Evolutionary conservation across 208 protist species (phyloP).

Genomic region (Wallacemonas collosoma): DNA sequence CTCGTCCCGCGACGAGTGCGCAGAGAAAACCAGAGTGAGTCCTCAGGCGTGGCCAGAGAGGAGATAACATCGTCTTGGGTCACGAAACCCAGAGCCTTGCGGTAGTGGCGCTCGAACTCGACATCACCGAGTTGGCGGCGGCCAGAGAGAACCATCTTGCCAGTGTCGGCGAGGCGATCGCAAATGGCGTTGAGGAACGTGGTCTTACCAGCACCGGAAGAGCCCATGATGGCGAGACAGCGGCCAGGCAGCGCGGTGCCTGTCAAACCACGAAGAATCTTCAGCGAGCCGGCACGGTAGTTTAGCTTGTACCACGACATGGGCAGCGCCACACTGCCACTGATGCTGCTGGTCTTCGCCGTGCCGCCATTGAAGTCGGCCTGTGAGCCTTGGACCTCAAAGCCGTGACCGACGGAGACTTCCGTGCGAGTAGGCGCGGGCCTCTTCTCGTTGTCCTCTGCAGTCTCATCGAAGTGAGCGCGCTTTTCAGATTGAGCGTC

Average conservation of each 20-base stretch:
- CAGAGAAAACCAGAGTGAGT: slow-evolving; percentile 75
- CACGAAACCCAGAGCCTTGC: slow-evolving; percentile 77
- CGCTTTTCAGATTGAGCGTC: slow-evolving; percentile 1
- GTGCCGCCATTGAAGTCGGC: slow-evolving; percentile 49
- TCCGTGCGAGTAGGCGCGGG: not conserved
- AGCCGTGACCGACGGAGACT: slow-evolving; percentile 25
- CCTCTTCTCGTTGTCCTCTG: slow-evolving; percentile 6
- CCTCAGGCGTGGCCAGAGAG: slow-evolving; percentile 58
- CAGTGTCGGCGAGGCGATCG: slow-evolving; percentile 50
- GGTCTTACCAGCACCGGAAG: slow-evolving; percentile 87
- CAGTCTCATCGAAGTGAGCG: slow-evolving; percentile 8
- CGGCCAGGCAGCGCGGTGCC: slow-evolving; percentile 73
- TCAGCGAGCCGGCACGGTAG: slow-evolving; percentile 48
- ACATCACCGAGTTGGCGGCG: slow-evolving; percentile 68
- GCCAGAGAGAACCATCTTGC: slow-evolving; percentile 49
- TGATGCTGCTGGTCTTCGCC: slow-evolving; percentile 28
- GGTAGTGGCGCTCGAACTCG: slow-evolving; percentile 55
- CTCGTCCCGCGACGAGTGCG: slow-evolving; percentile 63
- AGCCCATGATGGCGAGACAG: slow-evolving; percentile 83
- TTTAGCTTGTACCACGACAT: slow-evolving; percentile 76
- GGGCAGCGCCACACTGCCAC: slow-evolving; percentile 46
- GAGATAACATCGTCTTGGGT: slow-evolving; percentile 85
- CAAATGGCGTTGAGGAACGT: slow-evolving; percentile 86
- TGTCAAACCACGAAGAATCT: slow-evolving; percentile 69
- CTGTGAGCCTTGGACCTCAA: slow-evolving; percentile 43